Evolutionary conservation across 805 yeast species (phyloP).

Genomic region (Metschnikowia santaceciliae): DNA sequence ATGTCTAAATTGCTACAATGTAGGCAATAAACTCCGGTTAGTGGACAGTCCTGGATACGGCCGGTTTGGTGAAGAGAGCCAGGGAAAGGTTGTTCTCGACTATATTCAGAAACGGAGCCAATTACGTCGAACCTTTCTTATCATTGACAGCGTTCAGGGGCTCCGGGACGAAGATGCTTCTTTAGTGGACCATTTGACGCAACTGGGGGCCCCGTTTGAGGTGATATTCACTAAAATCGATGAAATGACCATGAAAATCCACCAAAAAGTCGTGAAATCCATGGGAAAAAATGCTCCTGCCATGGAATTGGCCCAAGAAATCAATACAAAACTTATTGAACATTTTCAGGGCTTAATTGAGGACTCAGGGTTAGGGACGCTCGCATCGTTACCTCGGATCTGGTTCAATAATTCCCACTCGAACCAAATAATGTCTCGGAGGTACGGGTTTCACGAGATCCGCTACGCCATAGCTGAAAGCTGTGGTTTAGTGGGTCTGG

Average conservation of each 20-base stretch:
- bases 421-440: constrained; percentile 27
- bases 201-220: constrained; percentile 64
- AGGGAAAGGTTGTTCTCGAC: constrained; percentile 65
- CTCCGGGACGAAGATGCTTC: constrained; percentile 52
- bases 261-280: constrained; percentile 16
- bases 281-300: constrained; percentile 4
- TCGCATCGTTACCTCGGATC: constrained; percentile 39
- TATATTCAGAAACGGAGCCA: constrained; percentile 55
- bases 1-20: constrained; percentile 67
- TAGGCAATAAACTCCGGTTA: constrained; percentile 59
- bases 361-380: constrained; percentile 29
- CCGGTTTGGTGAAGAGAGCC: constrained; percentile 54
- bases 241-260: constrained; percentile 32
- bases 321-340: constrained; percentile 24
- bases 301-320: constrained; percentile 15
- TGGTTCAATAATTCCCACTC: constrained; percentile 51
- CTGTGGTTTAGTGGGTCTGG: constrained; percentile 38
- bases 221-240: constrained; percentile 78
- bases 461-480: constrained; percentile 49
- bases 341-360: constrained; percentile 36
- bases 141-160: constrained; percentile 61
- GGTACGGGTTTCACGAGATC: constrained; percentile 54
- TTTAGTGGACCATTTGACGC: constrained; percentile 48
- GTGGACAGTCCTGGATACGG: constrained; percentile 95
- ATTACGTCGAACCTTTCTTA: constrained; percentile 55